phyloP scores from a whole-genome alignment of 768 basidiomycete species.

The Dendrothele bispora region DNA sequence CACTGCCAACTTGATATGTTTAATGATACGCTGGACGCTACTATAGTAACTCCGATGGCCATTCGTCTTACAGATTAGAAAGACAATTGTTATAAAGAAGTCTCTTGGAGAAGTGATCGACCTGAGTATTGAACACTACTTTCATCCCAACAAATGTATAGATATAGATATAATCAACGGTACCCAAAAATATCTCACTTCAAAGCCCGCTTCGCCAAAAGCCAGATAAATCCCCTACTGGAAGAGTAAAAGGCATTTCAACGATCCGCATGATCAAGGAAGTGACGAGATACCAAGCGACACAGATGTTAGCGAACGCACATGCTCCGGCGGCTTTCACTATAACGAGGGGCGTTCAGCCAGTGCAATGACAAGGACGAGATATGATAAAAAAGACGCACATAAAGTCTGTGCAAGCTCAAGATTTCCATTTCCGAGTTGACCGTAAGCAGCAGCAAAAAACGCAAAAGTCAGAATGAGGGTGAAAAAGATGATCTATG shows the following conservation, averaged over 20 bases:
- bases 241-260: conserved; percentile 2
- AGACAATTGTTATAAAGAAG: no score
- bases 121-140: no score
- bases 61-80: no score
- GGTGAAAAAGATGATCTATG: conserved; percentile 4
- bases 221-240: conserved; percentile 1
- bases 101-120: no score
- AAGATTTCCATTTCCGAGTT: not conserved
- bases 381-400: not conserved
- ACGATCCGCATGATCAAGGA: conserved; percentile 2
- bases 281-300: not conserved
- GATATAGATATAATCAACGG: no score
- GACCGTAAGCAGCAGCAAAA: conserved; percentile 1
- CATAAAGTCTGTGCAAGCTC: not conserved
- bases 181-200: no score
- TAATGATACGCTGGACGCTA: no score
- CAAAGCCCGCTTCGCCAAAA: no score
- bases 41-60: no score
- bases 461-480: not conserved
- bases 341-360: not conserved
- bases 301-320: conserved; percentile 1
- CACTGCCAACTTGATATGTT: no score
- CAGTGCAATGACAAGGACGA: not conserved
- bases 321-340: conserved; percentile 8
- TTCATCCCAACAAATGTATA: no score